Evolutionary conservation across 371 early-diverging fungal species (phyloP).

Genomic region (Fennellomyces sp.): DNA sequence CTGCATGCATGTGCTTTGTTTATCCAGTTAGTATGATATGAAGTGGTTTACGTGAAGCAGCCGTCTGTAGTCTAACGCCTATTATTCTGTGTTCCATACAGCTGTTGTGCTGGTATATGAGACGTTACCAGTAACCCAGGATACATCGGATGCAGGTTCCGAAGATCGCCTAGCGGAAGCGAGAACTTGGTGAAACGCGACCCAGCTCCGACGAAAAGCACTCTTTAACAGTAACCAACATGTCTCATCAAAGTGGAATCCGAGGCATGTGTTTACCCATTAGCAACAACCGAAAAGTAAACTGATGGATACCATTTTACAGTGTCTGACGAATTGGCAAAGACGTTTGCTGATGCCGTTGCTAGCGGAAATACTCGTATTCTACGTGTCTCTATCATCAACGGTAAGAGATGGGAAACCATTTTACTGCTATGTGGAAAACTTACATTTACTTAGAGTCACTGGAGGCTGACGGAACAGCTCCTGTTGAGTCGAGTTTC

Average conservation of each 20-base stretch:
- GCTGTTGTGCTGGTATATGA: too few relatives aligned
- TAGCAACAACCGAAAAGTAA: neutral
- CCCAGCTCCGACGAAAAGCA: neutral
- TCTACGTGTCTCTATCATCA: conserved; percentile 49
- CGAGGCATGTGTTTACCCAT: conserved; percentile 31
- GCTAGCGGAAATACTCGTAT: conserved; percentile 39
- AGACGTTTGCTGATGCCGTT: conserved; percentile 48
- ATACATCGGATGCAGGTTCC: too few relatives aligned
- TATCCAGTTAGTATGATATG: too few relatives aligned
- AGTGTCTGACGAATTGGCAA: conserved; percentile 59
- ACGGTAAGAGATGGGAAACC: conserved; percentile 36
- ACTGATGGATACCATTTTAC: neutral
- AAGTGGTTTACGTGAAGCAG: too few relatives aligned
- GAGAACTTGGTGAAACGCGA: too few relatives aligned
- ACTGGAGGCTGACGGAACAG: neutral
- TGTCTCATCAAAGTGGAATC: conserved; percentile 70
- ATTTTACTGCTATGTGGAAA: conserved; percentile 1
- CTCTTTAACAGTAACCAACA: too few relatives aligned
- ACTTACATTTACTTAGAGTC: neutral
- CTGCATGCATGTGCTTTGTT: too few relatives aligned
- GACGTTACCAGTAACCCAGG: too few relatives aligned
- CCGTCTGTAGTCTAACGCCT: too few relatives aligned
- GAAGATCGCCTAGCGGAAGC: too few relatives aligned
- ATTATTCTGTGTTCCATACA: too few relatives aligned
- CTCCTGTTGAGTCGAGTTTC: conserved; percentile 35